phyloP scores from a whole-genome alignment of 2,329 filamentous ascomycete genomes.

The Xenosphaeropsis pyriputrescens region DNA sequence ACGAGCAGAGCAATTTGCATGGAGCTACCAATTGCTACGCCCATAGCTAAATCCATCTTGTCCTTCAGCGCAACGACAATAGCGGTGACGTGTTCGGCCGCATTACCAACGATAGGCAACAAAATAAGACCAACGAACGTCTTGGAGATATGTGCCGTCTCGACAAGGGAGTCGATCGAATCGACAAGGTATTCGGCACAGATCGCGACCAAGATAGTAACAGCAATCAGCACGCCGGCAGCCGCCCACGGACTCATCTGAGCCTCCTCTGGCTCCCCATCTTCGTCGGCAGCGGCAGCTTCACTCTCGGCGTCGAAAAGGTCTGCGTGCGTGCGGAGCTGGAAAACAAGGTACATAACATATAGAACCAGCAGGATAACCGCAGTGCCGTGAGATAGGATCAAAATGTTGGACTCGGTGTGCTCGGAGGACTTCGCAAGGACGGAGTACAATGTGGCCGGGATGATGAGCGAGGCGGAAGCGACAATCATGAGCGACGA shows the following conservation, averaged over 20 bases:
- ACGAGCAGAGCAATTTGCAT: slow-evolving; percentile 75
- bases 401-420: slow-evolving; percentile 42
- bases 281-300: slow-evolving; percentile 7
- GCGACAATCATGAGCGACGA: slow-evolving; percentile 42
- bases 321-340: slow-evolving; percentile 58
- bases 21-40: slow-evolving; percentile 68
- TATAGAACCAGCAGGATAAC: slow-evolving; percentile 65
- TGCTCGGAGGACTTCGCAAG: slow-evolving; percentile 31
- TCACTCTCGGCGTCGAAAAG: slow-evolving; percentile 46
- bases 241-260: slow-evolving; percentile 50
- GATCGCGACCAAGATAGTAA: slow-evolving; percentile 55
- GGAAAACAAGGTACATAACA: slow-evolving; percentile 63
- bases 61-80: slow-evolving; percentile 65
- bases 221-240: slow-evolving; percentile 47
- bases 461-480: slow-evolving; percentile 65
- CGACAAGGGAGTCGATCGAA: slow-evolving; percentile 59
- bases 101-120: slow-evolving; percentile 68
- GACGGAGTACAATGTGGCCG: slow-evolving; percentile 56
- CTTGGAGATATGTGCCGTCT: slow-evolving; percentile 57
- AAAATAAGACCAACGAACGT: slow-evolving; percentile 70
- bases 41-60: slow-evolving; percentile 65
- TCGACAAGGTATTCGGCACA: slow-evolving; percentile 68
- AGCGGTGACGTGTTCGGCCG: slow-evolving; percentile 69
- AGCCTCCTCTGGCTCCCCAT: slow-evolving; percentile 27
- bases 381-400: slow-evolving; percentile 61